Conservation (phyloP, 192 early-diverging fungal genomes). For the Umbelopsis sp. region DNA sequence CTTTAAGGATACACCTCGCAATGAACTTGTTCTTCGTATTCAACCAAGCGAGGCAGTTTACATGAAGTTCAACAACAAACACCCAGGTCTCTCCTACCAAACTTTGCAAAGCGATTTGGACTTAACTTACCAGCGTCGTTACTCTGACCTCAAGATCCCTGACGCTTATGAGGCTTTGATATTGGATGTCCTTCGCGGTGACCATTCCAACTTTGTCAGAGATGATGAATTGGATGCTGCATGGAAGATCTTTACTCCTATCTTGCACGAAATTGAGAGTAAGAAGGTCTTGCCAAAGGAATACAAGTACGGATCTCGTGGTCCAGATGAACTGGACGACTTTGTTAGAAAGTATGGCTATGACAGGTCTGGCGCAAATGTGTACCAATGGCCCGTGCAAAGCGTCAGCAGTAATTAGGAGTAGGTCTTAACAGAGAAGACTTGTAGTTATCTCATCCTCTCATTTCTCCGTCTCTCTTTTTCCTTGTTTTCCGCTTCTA, state of each 20-base stretch:
- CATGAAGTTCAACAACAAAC: conserved; percentile 97
- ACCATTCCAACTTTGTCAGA: conserved; percentile 95
- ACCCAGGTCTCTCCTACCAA: conserved; percentile 84
- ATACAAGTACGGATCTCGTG: conserved; percentile 84
- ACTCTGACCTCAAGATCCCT: conserved; percentile 87
- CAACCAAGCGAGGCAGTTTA: conserved; percentile 96
- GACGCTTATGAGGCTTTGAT: conserved; percentile 98
- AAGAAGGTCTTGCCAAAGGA: conserved; percentile 54
- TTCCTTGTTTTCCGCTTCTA: conserved; percentile 3
- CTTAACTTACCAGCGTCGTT: conserved; percentile 88
- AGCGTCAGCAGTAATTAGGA: neutral
- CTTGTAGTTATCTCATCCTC: neutral
- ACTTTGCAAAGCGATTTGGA: conserved; percentile 92
- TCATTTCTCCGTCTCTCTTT: no score
- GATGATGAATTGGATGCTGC: conserved; percentile 93
- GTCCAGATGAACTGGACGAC: conserved; percentile 74
- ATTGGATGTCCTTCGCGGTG: conserved; percentile 87
- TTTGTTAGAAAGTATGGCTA: conserved; percentile 67
- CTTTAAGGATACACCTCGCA: conserved; percentile 78
- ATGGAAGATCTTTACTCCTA: conserved; percentile 97
- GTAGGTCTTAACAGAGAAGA: neutral
- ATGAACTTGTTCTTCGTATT: conserved; percentile 95
- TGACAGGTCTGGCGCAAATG: conserved; percentile 34
- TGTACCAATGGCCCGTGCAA: conserved; percentile 53
- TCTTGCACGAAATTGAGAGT: conserved; percentile 86